These are phyloP conservation scores for Parietichytrium sp. DNA, from an alignment of 108 stramenopile species.

Conservation along the genomic window DNA sequence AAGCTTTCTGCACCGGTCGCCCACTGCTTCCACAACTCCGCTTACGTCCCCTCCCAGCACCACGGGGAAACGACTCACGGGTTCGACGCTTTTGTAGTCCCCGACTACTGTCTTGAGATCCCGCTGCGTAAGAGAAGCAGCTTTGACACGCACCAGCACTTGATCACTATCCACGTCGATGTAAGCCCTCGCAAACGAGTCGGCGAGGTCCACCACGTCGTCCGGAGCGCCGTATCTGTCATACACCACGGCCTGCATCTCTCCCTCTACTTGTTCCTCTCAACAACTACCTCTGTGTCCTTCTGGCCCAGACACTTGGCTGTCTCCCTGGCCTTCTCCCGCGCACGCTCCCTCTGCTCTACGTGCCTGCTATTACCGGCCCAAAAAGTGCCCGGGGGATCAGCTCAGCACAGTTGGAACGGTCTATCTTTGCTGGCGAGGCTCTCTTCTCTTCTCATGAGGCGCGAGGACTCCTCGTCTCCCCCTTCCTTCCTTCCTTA, in stretches of 20 bases:
- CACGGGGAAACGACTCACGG: not conserved
- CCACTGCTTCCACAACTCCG: constrained; percentile 29
- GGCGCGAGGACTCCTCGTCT: no score
- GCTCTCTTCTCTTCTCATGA: no score
- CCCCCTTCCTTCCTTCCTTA: no score
- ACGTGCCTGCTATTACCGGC: no score
- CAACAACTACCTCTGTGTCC: no score
- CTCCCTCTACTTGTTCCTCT: no score
- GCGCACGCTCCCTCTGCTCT: no score
- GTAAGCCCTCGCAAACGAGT: not conserved
- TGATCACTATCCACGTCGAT: not conserved
- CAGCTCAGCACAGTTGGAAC: no score
- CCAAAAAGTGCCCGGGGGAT: no score
- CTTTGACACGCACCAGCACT: not conserved
- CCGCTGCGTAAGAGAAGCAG: not conserved
- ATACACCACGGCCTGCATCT: constrained; percentile 35
- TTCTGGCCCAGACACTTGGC: no score
- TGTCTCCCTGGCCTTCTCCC: no score
- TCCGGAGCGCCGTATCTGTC: constrained; percentile 5
- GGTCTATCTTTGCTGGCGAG: no score
- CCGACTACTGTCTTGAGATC: not conserved
- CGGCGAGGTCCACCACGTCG: not conserved
- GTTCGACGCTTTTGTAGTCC: not conserved
- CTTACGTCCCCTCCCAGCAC: not conserved
- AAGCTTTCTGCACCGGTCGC: constrained; percentile 11